phyloP scores from a whole-genome alignment of 371 early-diverging fungal species.

The Caulochytrium protostelioides region DNA sequence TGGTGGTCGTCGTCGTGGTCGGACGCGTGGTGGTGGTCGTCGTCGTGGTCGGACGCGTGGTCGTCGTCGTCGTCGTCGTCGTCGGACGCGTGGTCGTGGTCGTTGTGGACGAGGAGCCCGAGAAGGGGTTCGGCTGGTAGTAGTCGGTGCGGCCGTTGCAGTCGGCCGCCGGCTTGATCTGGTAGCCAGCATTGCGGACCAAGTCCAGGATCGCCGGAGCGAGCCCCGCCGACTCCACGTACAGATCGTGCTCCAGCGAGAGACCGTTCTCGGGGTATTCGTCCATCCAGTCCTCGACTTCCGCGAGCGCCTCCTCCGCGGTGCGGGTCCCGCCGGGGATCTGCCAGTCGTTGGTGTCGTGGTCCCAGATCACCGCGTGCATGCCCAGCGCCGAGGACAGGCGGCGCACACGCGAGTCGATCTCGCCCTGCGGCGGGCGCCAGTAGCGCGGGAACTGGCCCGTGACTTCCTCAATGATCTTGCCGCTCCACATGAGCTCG shows the following conservation, averaged over 20 bases:
- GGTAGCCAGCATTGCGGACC: background rate
- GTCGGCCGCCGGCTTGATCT: background rate
- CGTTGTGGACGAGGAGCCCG: too few species aligned
- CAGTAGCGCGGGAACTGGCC: constrained; percentile 33
- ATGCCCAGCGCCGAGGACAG: constrained; percentile 33
- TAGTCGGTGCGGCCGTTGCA: too few species aligned
- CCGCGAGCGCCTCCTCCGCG: too few species aligned
- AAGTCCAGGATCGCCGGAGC: background rate
- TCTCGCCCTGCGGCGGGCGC: constrained; percentile 43
- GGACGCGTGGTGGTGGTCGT: too few species aligned
- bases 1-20: too few species aligned
- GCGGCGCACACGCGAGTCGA: constrained; percentile 41
- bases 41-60: too few species aligned
- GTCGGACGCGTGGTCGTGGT: too few species aligned
- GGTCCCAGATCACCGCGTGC: constrained; percentile 25
- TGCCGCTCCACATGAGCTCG: constrained; percentile 44
- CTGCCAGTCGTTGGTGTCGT: constrained; percentile 26
- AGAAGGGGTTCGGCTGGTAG: too few species aligned
- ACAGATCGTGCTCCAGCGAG: constrained; percentile 10
- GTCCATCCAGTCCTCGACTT: too few species aligned
- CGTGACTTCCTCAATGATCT: constrained; percentile 36
- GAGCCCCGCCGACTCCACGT: background rate
- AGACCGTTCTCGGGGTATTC: too few species aligned
- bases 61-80: too few species aligned
- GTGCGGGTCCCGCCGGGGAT: too few species aligned